A percentile compares a stretch with the other conserved stretches of the same genome.
Conservation (phyloP, 495 filamentous ascomycete genomes). For the Annulohypoxylon nitens region DNA sequence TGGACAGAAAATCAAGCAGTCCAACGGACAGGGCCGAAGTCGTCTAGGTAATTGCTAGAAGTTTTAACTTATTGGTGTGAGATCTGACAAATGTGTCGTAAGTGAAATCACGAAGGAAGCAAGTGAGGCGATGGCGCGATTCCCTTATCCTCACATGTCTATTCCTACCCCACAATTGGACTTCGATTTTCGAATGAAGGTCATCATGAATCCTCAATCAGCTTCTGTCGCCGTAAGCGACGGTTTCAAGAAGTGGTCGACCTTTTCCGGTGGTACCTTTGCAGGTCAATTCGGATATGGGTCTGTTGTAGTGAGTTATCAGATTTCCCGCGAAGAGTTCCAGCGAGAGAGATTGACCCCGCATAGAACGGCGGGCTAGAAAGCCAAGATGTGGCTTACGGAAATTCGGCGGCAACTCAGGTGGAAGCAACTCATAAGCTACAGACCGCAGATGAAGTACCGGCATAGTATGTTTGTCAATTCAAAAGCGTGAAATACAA, state of each 20-base stretch:
- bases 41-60: slow-evolving; percentile 18
- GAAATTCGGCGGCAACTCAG: slow-evolving; percentile 67
- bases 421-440: slow-evolving; percentile 68
- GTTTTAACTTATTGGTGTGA: neutral
- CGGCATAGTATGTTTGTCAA: slow-evolving; percentile 58
- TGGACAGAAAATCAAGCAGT: slow-evolving; percentile 32
- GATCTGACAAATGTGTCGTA: slow-evolving; percentile 28
- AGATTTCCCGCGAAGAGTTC: neutral
- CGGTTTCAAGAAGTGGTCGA: slow-evolving; percentile 70
- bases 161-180: slow-evolving; percentile 62
- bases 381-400: slow-evolving; percentile 53
- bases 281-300: slow-evolving; percentile 72
- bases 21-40: slow-evolving; percentile 7
- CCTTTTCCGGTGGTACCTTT: slow-evolving; percentile 70
- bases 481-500: neutral
- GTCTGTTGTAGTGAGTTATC: slow-evolving; percentile 65
- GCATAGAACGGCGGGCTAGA: slow-evolving; percentile 69
- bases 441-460: slow-evolving; percentile 70
- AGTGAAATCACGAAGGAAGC: slow-evolving; percentile 32
- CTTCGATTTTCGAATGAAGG: slow-evolving; percentile 73
- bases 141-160: slow-evolving; percentile 46
- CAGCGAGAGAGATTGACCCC: slow-evolving; percentile 11
- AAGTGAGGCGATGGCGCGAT: slow-evolving; percentile 30
- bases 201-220: slow-evolving; percentile 70
- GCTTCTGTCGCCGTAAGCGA: slow-evolving; percentile 61